These are phyloP conservation scores for Paecilomyces fulvus DNA, from an alignment of 2,329 filamentous ascomycete species.

Conservation along the genomic window DNA sequence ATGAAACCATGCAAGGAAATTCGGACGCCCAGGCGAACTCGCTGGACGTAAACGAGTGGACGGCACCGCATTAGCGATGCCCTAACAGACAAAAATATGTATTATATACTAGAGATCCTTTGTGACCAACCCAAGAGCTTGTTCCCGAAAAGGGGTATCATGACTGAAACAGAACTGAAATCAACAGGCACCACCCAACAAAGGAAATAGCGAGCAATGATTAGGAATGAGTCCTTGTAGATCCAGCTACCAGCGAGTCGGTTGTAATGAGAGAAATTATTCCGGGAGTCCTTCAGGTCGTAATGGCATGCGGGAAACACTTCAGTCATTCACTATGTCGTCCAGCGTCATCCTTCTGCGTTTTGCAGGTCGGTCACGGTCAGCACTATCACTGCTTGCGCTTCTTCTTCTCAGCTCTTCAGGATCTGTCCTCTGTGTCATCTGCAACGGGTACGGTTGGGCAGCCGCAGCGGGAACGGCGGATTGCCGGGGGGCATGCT, in stretches of 20 bases:
- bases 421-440: background rate
- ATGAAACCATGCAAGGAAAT: background rate
- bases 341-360: conserved; percentile 32
- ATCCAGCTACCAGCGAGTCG: background rate
- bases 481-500: background rate
- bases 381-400: conserved; percentile 2
- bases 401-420: background rate
- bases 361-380: conserved; percentile 21
- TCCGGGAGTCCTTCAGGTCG: background rate
- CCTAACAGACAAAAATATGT: background rate
- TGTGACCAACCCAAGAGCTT: background rate
- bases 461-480: background rate
- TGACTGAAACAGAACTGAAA: background rate
- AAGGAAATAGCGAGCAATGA: background rate
- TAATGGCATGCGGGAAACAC: background rate
- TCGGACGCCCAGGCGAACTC: background rate
- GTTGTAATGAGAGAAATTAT: background rate
- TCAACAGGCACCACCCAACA: background rate
- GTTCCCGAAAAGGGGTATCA: background rate
- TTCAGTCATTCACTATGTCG: conserved; percentile 32
- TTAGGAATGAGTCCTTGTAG: background rate
- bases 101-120: background rate
- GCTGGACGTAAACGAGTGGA: background rate
- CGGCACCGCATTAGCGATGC: background rate
- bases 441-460: background rate